Evolutionary conservation across 495 filamentous ascomycete genomes (phyloP).

Genomic region (Xanthoparmelia taractica): DNA sequence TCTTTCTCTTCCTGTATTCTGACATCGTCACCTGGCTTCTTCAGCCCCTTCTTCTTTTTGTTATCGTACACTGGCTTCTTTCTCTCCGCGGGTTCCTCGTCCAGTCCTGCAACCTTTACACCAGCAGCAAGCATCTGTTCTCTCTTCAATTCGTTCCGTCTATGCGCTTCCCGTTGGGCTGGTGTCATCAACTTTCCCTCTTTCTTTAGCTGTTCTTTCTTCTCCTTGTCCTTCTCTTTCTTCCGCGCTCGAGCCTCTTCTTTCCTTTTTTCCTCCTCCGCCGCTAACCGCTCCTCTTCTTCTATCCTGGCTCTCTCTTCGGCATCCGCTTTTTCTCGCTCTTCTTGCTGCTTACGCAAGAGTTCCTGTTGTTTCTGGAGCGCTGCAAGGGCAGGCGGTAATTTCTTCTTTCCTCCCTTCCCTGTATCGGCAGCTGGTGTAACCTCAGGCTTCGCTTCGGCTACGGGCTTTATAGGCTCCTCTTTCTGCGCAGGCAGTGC

Average conservation of each 20-base stretch:
- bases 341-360: slow-evolving; percentile 64
- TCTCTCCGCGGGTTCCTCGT: slow-evolving; percentile 51
- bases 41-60: slow-evolving; percentile 67
- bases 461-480: slow-evolving; percentile 41
- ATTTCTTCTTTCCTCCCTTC: slow-evolving; percentile 78
- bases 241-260: slow-evolving; percentile 69
- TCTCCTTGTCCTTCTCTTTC: slow-evolving; percentile 95
- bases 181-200: slow-evolving; percentile 94
- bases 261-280: slow-evolving; percentile 65
- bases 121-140: slow-evolving; percentile 92
- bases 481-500: slow-evolving; percentile 45
- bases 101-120: slow-evolving; percentile 68
- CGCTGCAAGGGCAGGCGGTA: slow-evolving; percentile 70
- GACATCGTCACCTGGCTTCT: slow-evolving; percentile 63
- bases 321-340: slow-evolving; percentile 56
- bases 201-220: slow-evolving; percentile 87
- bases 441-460: slow-evolving; percentile 38
- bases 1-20: slow-evolving; percentile 51
- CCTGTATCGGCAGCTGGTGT: slow-evolving; percentile 42
- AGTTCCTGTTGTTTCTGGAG: slow-evolving; percentile 91
- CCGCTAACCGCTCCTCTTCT: slow-evolving; percentile 58
- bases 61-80: slow-evolving; percentile 66
- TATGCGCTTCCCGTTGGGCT: slow-evolving; percentile 82
- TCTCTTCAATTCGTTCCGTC: slow-evolving; percentile 72
- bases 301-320: slow-evolving; percentile 68